phyloP scores from a whole-genome alignment of 2,329 filamentous ascomycete genomes.

The Lasiodiplodia hormozganensis region DNA sequence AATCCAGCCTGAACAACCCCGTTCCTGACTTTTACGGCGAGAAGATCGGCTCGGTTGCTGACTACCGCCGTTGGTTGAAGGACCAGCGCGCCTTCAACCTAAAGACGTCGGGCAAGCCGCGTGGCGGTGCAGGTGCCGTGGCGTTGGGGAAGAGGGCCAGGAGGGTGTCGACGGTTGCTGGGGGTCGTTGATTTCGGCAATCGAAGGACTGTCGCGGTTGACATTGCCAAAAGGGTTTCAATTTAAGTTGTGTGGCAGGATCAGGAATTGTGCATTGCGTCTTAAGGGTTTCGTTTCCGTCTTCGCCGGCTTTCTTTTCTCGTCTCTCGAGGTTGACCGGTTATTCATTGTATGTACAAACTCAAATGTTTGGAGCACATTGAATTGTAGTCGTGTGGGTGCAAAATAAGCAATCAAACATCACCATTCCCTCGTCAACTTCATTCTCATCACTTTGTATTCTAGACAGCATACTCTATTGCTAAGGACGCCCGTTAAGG shows the following conservation, averaged over 20 bases:
- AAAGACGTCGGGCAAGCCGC: constrained; percentile 65
- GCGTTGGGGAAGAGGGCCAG: constrained; percentile 19
- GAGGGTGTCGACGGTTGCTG: constrained; percentile 3
- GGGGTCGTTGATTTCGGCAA: background rate
- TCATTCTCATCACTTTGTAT: background rate
- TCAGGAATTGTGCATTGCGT: background rate
- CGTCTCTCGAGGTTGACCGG: background rate
- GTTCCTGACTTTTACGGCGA: constrained; percentile 98
- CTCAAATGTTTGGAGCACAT: background rate
- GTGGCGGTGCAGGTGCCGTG: constrained; percentile 61
- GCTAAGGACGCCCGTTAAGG: too few species aligned
- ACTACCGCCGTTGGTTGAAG: constrained; percentile 95
- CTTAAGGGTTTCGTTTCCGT: background rate
- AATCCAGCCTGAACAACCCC: constrained; percentile 88
- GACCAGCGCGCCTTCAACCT: constrained; percentile 93
- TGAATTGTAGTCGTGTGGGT: background rate
- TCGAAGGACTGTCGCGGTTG: background rate
- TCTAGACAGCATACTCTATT: background rate
- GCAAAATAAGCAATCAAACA: constrained; percentile 8
- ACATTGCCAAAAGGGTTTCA: background rate
- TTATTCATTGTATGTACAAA: constrained; percentile 18
- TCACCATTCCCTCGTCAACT: constrained; percentile 11
- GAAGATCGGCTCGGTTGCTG: constrained; percentile 92
- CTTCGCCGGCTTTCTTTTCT: background rate
- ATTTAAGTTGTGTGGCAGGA: background rate